Evolutionary conservation across 2,329 filamentous ascomycete species (phyloP), one percentile per base, ranked within the genome.

Genomic region (Raffaelea deltoideospora): DNA sequence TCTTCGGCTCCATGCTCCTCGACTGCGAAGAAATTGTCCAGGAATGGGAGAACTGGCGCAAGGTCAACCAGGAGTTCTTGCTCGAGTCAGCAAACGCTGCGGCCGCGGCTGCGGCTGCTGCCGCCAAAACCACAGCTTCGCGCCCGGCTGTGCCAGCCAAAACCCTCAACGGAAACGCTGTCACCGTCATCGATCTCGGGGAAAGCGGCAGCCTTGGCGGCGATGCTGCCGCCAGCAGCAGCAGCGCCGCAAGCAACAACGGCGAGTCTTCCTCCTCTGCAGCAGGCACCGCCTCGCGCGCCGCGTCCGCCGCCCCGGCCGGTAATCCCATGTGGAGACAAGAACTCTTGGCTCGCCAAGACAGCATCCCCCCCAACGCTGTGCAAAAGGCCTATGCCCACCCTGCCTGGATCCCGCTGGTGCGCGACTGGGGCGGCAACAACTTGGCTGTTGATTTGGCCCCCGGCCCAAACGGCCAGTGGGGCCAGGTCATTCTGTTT

Each of bases 1-100:
- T 98, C 42, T 96, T 98, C 50, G 74, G 87, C 41, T 80, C 76
- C 54, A 98, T 98, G 90, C 63, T 98, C 44, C 72, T 98, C 40
- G 90, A 98, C 57, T 96, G 90, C 53, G 90, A 98, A 57, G 90
- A 98, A 54, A 94, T 98, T 48, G 79, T 94, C 18, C 86, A 95
- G 56, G 90, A 98, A 55, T 96, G 88, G 84, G 80, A 83, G 50
- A 92, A 94, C 53, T 98, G 90, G 90, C 78, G 85, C 49, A 77
- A 74, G 44, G 90, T 98, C 43, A 94, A 94, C 53, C 76, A 88
- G 40, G 84, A 95, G 52, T 94, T 82, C 55, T 68, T 96, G 41
- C 67, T 72, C 41, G 67, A 74, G 54, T 74, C 47, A 34, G 61
- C 58, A 50, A 67, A 63, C 46, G 64, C 55, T 53, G 76, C 60